phyloP scores from a whole-genome alignment of 116 monocot genomes.

The Phalaenopsis hybrid region DNA sequence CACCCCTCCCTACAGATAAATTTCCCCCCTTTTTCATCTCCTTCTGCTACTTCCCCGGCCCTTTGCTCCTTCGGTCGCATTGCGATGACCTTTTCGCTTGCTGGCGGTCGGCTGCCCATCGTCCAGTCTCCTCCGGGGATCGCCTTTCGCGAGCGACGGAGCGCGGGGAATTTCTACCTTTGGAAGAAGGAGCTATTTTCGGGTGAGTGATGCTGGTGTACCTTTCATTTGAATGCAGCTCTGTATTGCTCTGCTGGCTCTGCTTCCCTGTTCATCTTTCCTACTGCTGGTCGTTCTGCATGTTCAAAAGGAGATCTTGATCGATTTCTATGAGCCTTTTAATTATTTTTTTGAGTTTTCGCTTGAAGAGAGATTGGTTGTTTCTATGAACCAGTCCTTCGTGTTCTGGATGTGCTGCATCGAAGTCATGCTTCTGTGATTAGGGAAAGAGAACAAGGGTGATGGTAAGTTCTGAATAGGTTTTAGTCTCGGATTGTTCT shows the following conservation, averaged over 20 bases:
- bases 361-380: neutral
- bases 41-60: neutral
- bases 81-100: conserved; percentile 27
- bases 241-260: neutral
- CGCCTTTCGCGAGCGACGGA: conserved; percentile 15
- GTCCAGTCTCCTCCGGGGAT: conserved; percentile 12
- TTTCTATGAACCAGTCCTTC: neutral
- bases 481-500: neutral
- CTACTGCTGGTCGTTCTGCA: neutral
- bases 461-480: neutral
- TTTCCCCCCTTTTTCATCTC: neutral
- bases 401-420: neutral
- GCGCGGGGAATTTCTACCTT: conserved; percentile 6
- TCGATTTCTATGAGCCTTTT: neutral
- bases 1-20: neutral
- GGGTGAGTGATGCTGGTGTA: conserved; percentile 11
- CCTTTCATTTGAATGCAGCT: neutral
- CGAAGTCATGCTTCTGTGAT: neutral
- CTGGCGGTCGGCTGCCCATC: conserved; percentile 21
- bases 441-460: neutral
- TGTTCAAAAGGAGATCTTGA: neutral
- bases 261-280: neutral
- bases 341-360: neutral
- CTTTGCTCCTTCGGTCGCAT: neutral
- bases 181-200: conserved; percentile 18